Conservation (phyloP, 2,329 filamentous ascomycete species). For the Trichoderma arundinaceum region DNA sequence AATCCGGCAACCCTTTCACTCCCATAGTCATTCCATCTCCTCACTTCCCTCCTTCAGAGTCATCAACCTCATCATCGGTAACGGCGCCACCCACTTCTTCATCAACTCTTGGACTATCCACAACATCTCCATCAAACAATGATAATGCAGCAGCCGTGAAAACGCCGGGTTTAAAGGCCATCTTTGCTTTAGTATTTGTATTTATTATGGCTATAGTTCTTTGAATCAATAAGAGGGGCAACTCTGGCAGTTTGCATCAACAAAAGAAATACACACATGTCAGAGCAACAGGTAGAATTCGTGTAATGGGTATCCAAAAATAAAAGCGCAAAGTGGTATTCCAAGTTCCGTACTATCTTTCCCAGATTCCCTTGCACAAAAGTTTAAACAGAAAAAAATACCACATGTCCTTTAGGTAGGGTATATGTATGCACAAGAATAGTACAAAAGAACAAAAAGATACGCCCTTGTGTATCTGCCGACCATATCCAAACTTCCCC, state of each 20-base stretch:
- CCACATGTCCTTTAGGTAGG: slow-evolving; percentile 2
- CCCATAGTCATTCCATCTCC: background rate
- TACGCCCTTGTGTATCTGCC: background rate
- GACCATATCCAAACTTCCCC: background rate
- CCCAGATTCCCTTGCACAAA: slow-evolving; percentile 4
- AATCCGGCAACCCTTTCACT: background rate
- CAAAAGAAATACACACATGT: background rate
- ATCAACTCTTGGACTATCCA: background rate
- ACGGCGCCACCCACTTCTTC: background rate
- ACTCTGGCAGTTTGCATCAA: background rate
- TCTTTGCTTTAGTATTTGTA: background rate
- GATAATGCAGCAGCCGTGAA: background rate
- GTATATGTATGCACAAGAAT: slow-evolving; percentile 25
- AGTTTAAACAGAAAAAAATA: slow-evolving; percentile 1
- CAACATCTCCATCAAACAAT: background rate
- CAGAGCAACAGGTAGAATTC: background rate
- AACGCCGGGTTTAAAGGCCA: background rate
- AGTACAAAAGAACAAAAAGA: slow-evolving; percentile 3
- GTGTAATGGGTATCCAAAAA: slow-evolving; percentile 6
- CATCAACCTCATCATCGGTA: background rate
- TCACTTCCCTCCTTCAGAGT: background rate
- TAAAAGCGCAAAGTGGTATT: slow-evolving; percentile 26
- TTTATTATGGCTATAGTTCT: background rate
- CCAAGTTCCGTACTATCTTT: slow-evolving; percentile 20
- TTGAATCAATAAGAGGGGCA: background rate